phyloP scores from a whole-genome alignment of 2,329 filamentous ascomycete genomes.

The Berkeleyomyces rouxiae region DNA sequence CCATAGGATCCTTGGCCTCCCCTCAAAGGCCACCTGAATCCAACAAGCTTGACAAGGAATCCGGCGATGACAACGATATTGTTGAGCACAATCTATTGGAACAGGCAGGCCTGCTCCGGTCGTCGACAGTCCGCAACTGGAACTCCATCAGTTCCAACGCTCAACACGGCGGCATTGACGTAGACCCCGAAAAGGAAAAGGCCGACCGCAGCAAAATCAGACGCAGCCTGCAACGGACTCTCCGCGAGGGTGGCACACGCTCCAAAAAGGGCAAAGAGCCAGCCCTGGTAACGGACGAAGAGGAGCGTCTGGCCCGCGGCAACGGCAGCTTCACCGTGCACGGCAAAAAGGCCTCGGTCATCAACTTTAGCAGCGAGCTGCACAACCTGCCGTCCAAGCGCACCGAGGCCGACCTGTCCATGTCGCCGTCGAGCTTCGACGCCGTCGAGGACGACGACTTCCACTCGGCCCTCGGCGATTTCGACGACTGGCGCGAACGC shows the following conservation, averaged over 20 bases:
- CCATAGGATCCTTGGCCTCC: background rate
- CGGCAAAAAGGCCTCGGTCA: slow-evolving; percentile 92
- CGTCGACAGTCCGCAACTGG: slow-evolving; percentile 9
- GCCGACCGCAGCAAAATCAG: slow-evolving; percentile 53
- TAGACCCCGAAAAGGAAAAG: slow-evolving; percentile 24
- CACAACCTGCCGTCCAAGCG: slow-evolving; percentile 56
- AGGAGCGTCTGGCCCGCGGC: slow-evolving; percentile 59
- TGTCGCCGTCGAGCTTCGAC: slow-evolving; percentile 21
- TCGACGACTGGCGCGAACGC: slow-evolving; percentile 30
- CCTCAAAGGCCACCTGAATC: slow-evolving; percentile 18
- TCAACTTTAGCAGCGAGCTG: slow-evolving; percentile 90
- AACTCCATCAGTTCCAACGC: slow-evolving; percentile 7
- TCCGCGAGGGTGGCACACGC: slow-evolving; percentile 61
- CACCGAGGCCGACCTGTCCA: slow-evolving; percentile 23
- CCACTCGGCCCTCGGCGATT: slow-evolving; percentile 31
- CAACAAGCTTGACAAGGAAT: slow-evolving; percentile 22
- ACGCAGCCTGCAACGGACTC: slow-evolving; percentile 73
- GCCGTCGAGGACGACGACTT: slow-evolving; percentile 32
- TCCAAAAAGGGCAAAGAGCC: slow-evolving; percentile 59
- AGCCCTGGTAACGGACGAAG: slow-evolving; percentile 23
- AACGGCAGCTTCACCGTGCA: slow-evolving; percentile 89
- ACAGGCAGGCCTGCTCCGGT: slow-evolving; percentile 43
- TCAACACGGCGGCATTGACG: slow-evolving; percentile 11
- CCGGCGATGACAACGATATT: slow-evolving; percentile 39
- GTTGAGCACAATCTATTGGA: slow-evolving; percentile 51